Base-by-base conservation (phyloP, 1,139 yeast species). In the Hansenula sp. region DNA sequence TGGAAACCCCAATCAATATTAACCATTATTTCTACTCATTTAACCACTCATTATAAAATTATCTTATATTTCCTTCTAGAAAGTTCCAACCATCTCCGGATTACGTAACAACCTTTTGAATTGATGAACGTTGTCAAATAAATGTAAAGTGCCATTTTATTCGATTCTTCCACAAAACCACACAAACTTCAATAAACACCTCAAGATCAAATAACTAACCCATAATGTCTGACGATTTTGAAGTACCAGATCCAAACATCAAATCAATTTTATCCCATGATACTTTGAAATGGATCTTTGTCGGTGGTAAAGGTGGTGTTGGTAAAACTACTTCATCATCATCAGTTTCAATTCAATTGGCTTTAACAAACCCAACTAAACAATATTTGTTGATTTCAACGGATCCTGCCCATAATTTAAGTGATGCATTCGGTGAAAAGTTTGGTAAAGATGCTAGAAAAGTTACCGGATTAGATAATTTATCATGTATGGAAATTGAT, bases 291-390 rank as follows among this genome's bases (percentile, higher is more conserved):
- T 93, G 99, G 99, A 86, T 93, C 53, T 93, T 93, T 61, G 98
- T 91, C 36, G 99, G 99, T 50, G 99, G 99, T 58, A 93, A 93
- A 72, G 99, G 99, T 63, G 99, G 99, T 67, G 99, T 93, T 33
- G 99, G 99, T 56, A 93, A 93, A 66, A 93, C 99, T 54, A 93
- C 99, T 37, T 88, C 97, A 3, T 91, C 98, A 1, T 91, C 96
- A 41, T 90, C 98, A 19, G 77, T 93, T 54, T 96, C 99, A 25
- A 87, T 91, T 48, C 98, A 93, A 67, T 71, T 85, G 61, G 93
- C 94, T 3, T 70, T 89, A 47, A 81, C 87, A 46, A 84, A 88
- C 61, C 93, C 94, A 42, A 63, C 78, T 28, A 91, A 88, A 53
- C 83, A 86, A 58, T 95, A 90, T 53, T 72, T 93, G 49, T 72